Base-by-base conservation (phyloP, 2,329 filamentous ascomycete species). In the Cucurbitaria berberidis region DNA sequence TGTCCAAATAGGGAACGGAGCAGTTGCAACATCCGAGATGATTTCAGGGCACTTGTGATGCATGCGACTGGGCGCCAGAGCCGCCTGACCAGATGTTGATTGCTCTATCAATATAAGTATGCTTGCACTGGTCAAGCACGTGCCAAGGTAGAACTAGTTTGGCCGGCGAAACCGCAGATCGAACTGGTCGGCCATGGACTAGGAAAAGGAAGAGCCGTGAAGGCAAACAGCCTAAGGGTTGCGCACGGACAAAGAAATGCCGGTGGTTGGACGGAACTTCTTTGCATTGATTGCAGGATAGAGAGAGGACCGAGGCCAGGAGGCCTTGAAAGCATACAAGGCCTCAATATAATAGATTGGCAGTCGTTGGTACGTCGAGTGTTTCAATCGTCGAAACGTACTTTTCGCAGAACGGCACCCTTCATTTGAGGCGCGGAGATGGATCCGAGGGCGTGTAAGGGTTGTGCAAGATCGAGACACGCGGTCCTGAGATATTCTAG, bases 341-440 rank as follows among this genome's bases (percentile, higher is more conserved):
- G 44, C 34, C n/a, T 47, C 53, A 70, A 72, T 73, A 48, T 72
- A 73, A 66, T 73, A 72, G 57, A 73, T 70, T 71, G 57, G 19
- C 24, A 26, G 59, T 56, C 62, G 62, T 57, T 55, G 55, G 52
- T 54, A 52, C 55, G 45, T 63, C 54, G 35, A 62, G 55, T 58
- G 63, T 64, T 66, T 64, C 64, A 59, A 65, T 52, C 54, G 56
- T 48, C 45, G 53, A 59, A 55, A 52, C 57, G 52, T 59, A 57
- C 59, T 54, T 60, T 62, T 60, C 53, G 54, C 45, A 44, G 56
- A 45, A 42, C 35, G 45, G n/a, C 30, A 30, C 41, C 57, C 51
- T 64, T 63, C 53, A 63, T 57, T 60, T 60, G 58, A 34, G 60
- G 39, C 32, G 47, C 53, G 48, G 38, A 36, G 45, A 52, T 44